phyloP scores from a whole-genome alignment of 768 basidiomycete genomes.

The Tylopilus sp. region DNA sequence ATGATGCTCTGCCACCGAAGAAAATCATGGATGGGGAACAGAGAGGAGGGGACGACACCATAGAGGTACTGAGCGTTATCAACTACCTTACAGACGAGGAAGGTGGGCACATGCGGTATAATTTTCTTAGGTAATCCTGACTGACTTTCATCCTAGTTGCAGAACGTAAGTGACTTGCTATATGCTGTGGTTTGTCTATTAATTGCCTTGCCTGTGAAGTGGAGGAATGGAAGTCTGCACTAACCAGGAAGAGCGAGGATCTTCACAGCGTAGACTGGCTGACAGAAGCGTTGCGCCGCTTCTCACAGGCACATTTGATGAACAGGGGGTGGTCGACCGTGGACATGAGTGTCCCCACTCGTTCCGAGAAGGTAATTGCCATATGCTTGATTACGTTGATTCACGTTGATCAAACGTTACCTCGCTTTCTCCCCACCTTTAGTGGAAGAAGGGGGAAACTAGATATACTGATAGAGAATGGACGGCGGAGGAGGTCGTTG shows the following conservation, averaged over 20 bases:
- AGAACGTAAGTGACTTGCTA: conserved; percentile 46
- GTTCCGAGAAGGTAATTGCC: conserved; percentile 58
- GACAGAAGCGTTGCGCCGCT: conserved; percentile 68
- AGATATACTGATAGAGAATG: conserved; percentile 69
- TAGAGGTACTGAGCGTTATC: conserved; percentile 68
- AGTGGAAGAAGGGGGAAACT: conserved; percentile 76
- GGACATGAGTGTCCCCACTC: conserved; percentile 56
- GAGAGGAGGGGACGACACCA: conserved; percentile 66
- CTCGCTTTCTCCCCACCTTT: neutral
- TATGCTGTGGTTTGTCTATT: neutral
- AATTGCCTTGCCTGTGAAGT: conserved; percentile 39
- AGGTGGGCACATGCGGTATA: conserved; percentile 44
- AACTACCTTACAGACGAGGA: conserved; percentile 63
- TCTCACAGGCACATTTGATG: conserved; percentile 64
- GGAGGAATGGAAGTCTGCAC: conserved; percentile 57
- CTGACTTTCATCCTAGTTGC: conserved; percentile 40
- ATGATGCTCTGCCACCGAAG: neutral
- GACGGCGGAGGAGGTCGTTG: conserved; percentile 62
- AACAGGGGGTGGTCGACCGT: conserved; percentile 57
- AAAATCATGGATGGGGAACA: conserved; percentile 41
- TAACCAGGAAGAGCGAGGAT: conserved; percentile 53
- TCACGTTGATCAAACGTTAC: conserved; percentile 8
- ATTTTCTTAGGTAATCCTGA: conserved; percentile 15
- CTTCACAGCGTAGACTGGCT: conserved; percentile 74
- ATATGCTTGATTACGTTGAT: conserved; percentile 7